A percentile compares a stretch with the other conserved stretches of the same genome.
Evolutionary conservation across 2,329 filamentous ascomycete genomes (phyloP).

Genomic region (Aurifilum marmelostoma): DNA sequence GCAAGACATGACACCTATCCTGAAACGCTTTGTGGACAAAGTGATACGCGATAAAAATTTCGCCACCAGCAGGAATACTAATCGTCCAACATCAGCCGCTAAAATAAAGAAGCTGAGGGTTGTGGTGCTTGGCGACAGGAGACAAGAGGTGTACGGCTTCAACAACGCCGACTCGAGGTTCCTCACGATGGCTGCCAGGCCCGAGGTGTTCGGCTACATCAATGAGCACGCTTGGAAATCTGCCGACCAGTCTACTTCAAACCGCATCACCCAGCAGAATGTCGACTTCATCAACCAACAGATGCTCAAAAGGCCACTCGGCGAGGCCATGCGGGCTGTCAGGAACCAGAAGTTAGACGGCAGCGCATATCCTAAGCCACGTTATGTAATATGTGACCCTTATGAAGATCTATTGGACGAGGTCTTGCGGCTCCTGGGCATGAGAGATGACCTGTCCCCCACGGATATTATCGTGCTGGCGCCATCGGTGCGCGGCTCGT

Average conservation of each 20-base stretch:
- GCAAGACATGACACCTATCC: constrained; percentile 26
- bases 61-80: not conserved
- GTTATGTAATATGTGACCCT: constrained; percentile 26
- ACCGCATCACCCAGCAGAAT: constrained; percentile 25
- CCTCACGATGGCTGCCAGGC: constrained; percentile 22
- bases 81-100: not conserved
- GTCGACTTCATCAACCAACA: constrained; percentile 29
- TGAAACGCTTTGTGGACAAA: constrained; percentile 28
- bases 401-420: constrained; percentile 21
- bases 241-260: constrained; percentile 24
- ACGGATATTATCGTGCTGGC: constrained; percentile 26
- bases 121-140: constrained; percentile 24
- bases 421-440: constrained; percentile 15
- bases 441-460: constrained; percentile 1
- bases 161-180: constrained; percentile 29
- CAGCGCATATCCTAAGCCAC: constrained; percentile 12
- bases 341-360: constrained; percentile 16
- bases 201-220: constrained; percentile 26
- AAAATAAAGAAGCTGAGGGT: constrained; percentile 11
- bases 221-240: constrained; percentile 20
- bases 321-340: constrained; percentile 24
- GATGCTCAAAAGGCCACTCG: constrained; percentile 25
- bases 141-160: constrained; percentile 27
- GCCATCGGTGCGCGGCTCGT: constrained; percentile 21
- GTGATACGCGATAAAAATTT: constrained; percentile 23